Evolutionary conservation across 495 filamentous ascomycete genomes (phyloP).

Genomic region (Penicillium antarcticum): DNA sequence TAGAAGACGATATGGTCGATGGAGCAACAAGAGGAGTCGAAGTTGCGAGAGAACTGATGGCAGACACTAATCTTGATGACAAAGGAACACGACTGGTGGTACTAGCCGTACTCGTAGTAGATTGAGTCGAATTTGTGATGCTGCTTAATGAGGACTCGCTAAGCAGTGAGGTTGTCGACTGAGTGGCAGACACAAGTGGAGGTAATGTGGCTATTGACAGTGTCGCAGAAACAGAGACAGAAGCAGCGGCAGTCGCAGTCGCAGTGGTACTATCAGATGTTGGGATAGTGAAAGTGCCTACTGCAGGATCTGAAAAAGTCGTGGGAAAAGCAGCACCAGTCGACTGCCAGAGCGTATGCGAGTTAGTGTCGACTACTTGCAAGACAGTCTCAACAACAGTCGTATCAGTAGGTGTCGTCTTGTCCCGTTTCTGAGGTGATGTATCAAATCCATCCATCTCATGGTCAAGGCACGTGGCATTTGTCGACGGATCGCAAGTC

Average conservation of each 20-base stretch:
- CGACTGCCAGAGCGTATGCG: slow-evolving; percentile 16
- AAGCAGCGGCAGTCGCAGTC: not conserved
- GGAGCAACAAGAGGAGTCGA: slow-evolving; percentile 14
- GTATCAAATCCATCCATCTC: not conserved
- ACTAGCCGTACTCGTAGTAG: slow-evolving; percentile 2
- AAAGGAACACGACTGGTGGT: slow-evolving; percentile 3
- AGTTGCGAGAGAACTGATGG: slow-evolving; percentile 2
- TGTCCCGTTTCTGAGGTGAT: slow-evolving; percentile 15
- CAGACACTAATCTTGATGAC: slow-evolving; percentile 5
- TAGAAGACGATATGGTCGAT: slow-evolving; percentile 9
- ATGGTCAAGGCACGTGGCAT: slow-evolving; percentile 8
- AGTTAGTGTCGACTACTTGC: slow-evolving; percentile 19
- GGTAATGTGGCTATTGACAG: not conserved
- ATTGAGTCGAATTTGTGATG: not conserved
- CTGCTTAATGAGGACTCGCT: not conserved
- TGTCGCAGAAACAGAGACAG: not conserved
- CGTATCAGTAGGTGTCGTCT: slow-evolving; percentile 2
- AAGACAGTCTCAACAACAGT: slow-evolving; percentile 15
- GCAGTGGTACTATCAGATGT: not conserved
- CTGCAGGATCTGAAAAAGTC: slow-evolving; percentile 15
- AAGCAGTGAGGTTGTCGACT: not conserved
- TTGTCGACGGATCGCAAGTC: slow-evolving; percentile 11
- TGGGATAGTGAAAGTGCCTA: slow-evolving; percentile 12
- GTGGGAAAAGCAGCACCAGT: slow-evolving; percentile 10
- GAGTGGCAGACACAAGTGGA: not conserved